phyloP scores from a whole-genome alignment of 208 protist species.

The Trichomonas gallinae region DNA sequence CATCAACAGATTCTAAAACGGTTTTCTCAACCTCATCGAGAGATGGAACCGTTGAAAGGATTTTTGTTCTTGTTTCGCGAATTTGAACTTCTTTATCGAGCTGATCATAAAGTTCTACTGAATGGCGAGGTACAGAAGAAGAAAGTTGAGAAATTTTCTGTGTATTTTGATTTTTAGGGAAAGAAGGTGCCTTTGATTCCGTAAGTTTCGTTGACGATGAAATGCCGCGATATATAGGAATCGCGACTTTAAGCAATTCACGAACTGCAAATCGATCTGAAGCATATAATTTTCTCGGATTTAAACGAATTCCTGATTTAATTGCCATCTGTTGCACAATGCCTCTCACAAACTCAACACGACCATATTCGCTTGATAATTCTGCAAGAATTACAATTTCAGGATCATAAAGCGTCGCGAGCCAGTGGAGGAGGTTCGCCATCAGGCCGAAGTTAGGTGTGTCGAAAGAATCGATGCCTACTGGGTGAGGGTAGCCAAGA shows the following conservation, averaged over 20 bases:
- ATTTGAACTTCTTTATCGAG: not conserved
- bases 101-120: not conserved
- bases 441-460: not conserved
- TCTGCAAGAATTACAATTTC: not conserved
- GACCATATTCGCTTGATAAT: not conserved
- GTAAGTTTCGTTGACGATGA: not conserved
- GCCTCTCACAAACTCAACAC: not conserved
- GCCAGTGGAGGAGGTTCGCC: not conserved
- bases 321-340: conserved; percentile 9
- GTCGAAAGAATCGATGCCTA: conserved; percentile 11
- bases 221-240: not conserved
- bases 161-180: not conserved
- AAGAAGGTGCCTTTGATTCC: not conserved
- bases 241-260: not conserved
- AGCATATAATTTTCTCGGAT: conserved; percentile 8
- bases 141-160: conserved; percentile 2
- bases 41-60: not conserved
- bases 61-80: not conserved
- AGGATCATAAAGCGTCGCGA: not conserved
- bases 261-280: not conserved
- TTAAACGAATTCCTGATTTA: not conserved
- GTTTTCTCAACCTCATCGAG: not conserved
- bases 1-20: not conserved
- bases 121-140: not conserved
- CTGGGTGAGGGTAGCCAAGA: not conserved